Conservation (phyloP, 345 rosid species). For the Eucalyptus pauciflora region DNA sequence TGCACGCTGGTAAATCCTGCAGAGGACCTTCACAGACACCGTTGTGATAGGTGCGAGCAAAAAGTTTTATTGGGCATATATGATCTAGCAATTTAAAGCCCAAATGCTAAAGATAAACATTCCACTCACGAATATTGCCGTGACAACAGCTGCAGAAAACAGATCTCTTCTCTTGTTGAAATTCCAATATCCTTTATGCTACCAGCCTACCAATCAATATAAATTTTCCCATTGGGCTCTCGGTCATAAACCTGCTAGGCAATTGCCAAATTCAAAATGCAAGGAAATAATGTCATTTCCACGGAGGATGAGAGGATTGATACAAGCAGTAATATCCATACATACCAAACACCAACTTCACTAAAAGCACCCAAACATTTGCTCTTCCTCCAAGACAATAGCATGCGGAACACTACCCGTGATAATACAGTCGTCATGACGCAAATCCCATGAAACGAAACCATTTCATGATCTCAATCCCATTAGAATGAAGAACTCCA, state of each 20-base stretch:
- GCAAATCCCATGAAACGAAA: background rate
- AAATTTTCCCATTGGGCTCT: slow-evolving; percentile 1
- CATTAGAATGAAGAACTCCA: background rate
- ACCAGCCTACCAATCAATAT: background rate
- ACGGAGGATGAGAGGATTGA: background rate
- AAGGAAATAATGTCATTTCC: background rate
- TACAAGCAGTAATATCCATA: background rate
- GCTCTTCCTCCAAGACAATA: background rate
- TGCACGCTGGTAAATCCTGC: slow-evolving; percentile 62
- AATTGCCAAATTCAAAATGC: background rate
- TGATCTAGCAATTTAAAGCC: background rate
- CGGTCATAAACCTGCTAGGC: slow-evolving; percentile 19
- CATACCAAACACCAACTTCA: background rate
- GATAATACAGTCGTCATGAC: background rate
- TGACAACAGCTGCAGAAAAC: slow-evolving; percentile 11
- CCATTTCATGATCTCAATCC: background rate
- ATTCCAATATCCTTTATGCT: slow-evolving; percentile 1
- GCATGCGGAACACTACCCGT: background rate
- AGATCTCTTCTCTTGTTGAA: slow-evolving; percentile 2
- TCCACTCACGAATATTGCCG: slow-evolving; percentile 34
- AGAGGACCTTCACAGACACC: slow-evolving; percentile 34
- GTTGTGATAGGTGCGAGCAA: background rate
- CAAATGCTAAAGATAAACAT: background rate
- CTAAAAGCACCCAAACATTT: background rate
- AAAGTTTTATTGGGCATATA: background rate